Evolutionary conservation across 2,329 filamentous ascomycete genomes (phyloP).

Genomic region (Hansfordia pulvinata): DNA sequence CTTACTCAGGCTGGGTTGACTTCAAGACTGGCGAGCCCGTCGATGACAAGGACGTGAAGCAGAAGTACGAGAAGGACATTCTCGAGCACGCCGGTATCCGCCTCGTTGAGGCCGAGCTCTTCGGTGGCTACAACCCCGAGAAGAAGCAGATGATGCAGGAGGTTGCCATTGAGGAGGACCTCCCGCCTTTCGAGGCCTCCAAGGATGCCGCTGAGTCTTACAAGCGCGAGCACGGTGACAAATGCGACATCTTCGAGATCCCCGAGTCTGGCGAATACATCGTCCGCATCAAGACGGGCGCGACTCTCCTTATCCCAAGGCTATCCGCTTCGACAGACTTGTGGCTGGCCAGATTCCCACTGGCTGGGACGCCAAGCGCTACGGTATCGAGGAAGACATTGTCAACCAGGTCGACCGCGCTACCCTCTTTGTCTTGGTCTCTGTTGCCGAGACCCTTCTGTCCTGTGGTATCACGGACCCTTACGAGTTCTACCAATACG

Average conservation of each 20-base stretch:
- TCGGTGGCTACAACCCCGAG: conserved; percentile 92
- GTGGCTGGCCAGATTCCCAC: conserved; percentile 95
- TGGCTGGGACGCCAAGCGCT: conserved; percentile 92
- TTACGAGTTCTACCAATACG: conserved; percentile 99
- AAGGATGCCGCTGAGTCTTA: conserved; percentile 97
- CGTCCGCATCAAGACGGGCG: conserved; percentile 89
- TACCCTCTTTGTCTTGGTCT: conserved; percentile 88
- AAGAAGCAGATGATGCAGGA: conserved; percentile 98
- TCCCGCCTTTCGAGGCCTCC: conserved; percentile 92
- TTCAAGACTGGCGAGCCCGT: conserved; percentile 88
- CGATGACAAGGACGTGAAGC: conserved; percentile 95
- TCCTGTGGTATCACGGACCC: conserved; percentile 94
- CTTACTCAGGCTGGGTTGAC: conserved; percentile 95
- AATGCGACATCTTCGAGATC: conserved; percentile 95
- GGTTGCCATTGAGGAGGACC: conserved; percentile 91
- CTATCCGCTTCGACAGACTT: conserved; percentile 89
- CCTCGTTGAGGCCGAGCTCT: conserved; percentile 92
- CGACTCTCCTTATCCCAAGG: conserved; percentile 94
- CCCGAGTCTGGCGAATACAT: conserved; percentile 88
- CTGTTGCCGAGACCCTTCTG: conserved; percentile 80
- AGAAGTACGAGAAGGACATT: conserved; percentile 94
- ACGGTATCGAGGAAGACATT: conserved; percentile 94
- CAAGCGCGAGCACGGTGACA: conserved; percentile 91
- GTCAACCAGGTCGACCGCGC: conserved; percentile 95
- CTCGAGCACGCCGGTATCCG: conserved; percentile 95